Conservation (phyloP, 192 early-diverging fungal species). For the Coemansia sp. region DNA sequence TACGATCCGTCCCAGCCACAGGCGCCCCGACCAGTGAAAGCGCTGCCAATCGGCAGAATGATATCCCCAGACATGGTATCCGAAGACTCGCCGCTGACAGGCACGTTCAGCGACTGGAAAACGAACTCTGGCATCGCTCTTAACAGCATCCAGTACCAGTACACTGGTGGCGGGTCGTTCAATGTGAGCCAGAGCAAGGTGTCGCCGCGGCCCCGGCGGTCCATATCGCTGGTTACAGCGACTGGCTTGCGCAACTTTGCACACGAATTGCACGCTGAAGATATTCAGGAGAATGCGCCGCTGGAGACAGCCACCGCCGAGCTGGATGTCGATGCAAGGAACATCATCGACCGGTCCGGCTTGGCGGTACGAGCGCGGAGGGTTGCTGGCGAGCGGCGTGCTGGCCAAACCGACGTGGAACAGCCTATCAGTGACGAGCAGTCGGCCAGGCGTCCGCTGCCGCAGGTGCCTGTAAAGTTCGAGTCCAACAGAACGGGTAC, state of each 20-base stretch:
- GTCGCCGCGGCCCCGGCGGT: constrained; percentile 38
- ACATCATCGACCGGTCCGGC: constrained; percentile 33
- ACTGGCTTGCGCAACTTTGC: constrained; percentile 7
- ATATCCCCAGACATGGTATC: constrained; percentile 11
- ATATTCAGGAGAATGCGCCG: neutral
- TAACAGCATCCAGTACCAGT: constrained; percentile 48
- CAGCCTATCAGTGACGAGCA: neutral
- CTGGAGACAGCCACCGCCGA: neutral
- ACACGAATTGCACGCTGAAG: neutral
- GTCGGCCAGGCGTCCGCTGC: neutral
- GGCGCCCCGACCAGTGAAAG: constrained; percentile 4
- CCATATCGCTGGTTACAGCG: constrained; percentile 37
- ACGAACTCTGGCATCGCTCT: constrained; percentile 30
- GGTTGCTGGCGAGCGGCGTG: constrained; percentile 24
- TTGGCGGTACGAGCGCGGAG: constrained; percentile 35
- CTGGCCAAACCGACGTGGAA: constrained; percentile 11
- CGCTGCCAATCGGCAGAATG: neutral
- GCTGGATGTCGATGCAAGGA: neutral
- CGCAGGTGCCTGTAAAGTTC: constrained; percentile 1
- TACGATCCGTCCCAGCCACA: constrained; percentile 31
- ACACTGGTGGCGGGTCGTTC: constrained; percentile 7
- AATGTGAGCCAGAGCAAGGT: neutral
- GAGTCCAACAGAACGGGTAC: neutral
- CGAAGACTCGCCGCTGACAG: constrained; percentile 11
- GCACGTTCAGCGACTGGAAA: constrained; percentile 16